Conservation (phyloP, 129 eudicot genomes). For the Heracleum sosnowskyi region DNA sequence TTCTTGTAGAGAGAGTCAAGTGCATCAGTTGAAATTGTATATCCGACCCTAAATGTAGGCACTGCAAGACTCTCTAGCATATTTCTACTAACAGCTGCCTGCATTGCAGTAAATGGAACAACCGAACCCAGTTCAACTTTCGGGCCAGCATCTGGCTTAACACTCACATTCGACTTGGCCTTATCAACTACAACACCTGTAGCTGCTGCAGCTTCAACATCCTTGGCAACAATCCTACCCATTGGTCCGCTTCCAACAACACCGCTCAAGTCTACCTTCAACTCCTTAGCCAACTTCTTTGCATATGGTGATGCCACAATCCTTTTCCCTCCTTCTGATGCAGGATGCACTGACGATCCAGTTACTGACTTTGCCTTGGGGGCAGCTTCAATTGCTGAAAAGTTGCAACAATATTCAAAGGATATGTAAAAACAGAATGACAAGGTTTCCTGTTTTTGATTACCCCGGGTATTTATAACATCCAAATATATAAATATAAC, state of each 20-base stretch:
- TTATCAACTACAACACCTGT: constrained; percentile 28
- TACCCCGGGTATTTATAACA: background rate
- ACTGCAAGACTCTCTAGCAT: constrained; percentile 90
- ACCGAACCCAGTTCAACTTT: constrained; percentile 60
- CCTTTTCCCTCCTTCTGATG: constrained; percentile 91
- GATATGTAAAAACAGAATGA: background rate
- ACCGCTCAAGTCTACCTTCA: constrained; percentile 74
- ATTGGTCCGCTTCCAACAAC: constrained; percentile 81
- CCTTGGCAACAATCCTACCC: constrained; percentile 95
- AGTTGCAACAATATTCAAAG: background rate
- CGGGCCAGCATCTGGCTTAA: background rate
- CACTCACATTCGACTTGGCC: constrained; percentile 22
- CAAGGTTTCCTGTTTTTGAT: background rate
- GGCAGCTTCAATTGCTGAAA: constrained; percentile 14
- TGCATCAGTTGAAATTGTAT: constrained; percentile 86
- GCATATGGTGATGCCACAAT: constrained; percentile 97
- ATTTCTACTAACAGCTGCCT: constrained; percentile 87
- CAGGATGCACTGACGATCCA: constrained; percentile 57
- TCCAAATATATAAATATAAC: background rate
- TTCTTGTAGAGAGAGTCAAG: constrained; percentile 95
- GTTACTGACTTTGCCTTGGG: constrained; percentile 15
- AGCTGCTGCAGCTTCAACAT: constrained; percentile 76
- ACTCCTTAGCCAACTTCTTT: constrained; percentile 85
- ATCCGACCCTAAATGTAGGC: constrained; percentile 95
- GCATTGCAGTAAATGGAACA: constrained; percentile 91